phyloP scores from a whole-genome alignment of 352 stramenopile genomes.

The Pythium myriotylum region DNA sequence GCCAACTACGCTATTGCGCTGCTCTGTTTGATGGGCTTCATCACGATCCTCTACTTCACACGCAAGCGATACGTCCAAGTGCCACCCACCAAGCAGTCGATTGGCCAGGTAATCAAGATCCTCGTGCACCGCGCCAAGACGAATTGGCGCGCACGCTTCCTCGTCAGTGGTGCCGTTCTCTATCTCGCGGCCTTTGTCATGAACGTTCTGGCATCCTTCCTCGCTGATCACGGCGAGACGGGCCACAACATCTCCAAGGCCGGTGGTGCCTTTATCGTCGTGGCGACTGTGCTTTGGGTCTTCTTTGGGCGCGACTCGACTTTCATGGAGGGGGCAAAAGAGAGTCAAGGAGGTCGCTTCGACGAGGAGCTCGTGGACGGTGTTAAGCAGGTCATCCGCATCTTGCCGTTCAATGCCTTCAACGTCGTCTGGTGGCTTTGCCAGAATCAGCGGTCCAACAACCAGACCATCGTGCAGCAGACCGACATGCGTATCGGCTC shows the following conservation, averaged over 20 bases:
- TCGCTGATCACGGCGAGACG: conserved; percentile 21
- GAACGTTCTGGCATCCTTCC: conserved; percentile 32
- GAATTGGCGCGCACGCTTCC: conserved; percentile 19
- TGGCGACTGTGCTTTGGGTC: conserved; percentile 42
- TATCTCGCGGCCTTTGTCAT: conserved; percentile 26
- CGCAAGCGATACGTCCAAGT: conserved; percentile 32
- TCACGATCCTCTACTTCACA: conserved; percentile 18
- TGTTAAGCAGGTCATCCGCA: conserved; percentile 51
- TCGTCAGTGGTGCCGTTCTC: conserved; percentile 24
- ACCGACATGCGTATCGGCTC: conserved; percentile 30
- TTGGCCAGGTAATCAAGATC: conserved; percentile 27
- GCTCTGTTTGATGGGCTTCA: conserved; percentile 17
- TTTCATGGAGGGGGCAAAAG: conserved; percentile 48
- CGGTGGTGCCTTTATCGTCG: conserved; percentile 17
- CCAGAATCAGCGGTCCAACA: conserved; percentile 38
- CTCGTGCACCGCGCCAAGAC: conserved; percentile 17
- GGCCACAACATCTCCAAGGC: conserved; percentile 19
- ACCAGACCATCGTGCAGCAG: conserved; percentile 41
- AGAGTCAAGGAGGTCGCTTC: conserved; percentile 36
- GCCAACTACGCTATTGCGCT: conserved; percentile 41
- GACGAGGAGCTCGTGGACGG: conserved; percentile 46
- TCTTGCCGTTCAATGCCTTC: conserved; percentile 55
- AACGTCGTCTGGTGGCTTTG: conserved; percentile 38
- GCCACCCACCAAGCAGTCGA: conserved; percentile 30
- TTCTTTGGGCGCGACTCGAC: conserved; percentile 35